Evolutionary conservation across 2,329 filamentous ascomycete species (phyloP), one percentile per base, ranked within the genome.

Genomic region (Trichoderma sp.): DNA sequence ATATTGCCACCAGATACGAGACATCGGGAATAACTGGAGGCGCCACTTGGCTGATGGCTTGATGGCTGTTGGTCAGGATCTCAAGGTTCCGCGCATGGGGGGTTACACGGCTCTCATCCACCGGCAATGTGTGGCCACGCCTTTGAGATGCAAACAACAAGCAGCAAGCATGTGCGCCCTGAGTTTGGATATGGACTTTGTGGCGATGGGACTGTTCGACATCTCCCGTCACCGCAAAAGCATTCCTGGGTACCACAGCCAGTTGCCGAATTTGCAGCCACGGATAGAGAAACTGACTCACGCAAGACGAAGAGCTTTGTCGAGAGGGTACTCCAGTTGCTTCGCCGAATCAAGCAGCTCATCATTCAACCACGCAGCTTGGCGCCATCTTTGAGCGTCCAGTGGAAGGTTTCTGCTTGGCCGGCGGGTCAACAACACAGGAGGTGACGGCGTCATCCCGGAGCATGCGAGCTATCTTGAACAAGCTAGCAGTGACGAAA

Each of bases 181-280:
- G 7, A 45, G n/a, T 5, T 43, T 21, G n/a, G 59, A 45, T 14
- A 44, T 26, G 45, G 48, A 7, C 59, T 45, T 14, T 54, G 24
- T 15, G 48, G 48, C 24, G 24, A 45, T 30, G 43, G 21, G 15
- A 5, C 48, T 39, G 14, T 62, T 62, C 59, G 26, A 45, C 59
- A 45, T 52, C 15, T 54, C 39, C 39, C 4, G 26, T 62, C 3
- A 54, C 50, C 7, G 34, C 59, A 15, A 62, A 50, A 1, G 24
- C 48, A 34, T 44, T 34, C 34, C 44, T 62, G 47, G 47, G 59
- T 52, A 44, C 7, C 26, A 44, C 34, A 62, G 48, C 59, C 39
- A 54, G 26, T 62, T n/a, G n/a, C 52, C 47, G 17, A 54, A 21
- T 12, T 9, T 34, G 19, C 52, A 62, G 3, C 39, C 6, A n/a